Percentiles rank a stretch among this genome's conserved stretches.
Evolutionary conservation across 2,329 filamentous ascomycete genomes (phyloP).

Genomic region (Fusarium scirpi): DNA sequence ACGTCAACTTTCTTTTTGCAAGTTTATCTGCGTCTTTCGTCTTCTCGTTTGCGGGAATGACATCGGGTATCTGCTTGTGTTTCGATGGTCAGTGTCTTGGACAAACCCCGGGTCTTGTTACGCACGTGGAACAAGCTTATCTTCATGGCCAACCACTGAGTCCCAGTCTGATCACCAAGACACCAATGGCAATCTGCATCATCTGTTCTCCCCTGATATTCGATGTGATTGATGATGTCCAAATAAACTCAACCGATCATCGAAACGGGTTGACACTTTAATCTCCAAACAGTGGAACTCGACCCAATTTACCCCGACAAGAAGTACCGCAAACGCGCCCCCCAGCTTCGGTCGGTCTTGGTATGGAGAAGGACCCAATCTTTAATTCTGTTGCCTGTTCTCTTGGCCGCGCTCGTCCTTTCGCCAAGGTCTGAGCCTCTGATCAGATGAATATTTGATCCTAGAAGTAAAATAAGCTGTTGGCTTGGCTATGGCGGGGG

Average conservation of each 20-base stretch:
- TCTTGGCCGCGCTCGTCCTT: not conserved
- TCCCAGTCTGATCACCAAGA: not conserved
- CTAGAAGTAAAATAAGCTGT: not conserved
- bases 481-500: not conserved
- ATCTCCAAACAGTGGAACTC: not conserved
- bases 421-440: slow-evolving; percentile 7
- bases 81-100: not conserved
- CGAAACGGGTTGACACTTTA: not conserved
- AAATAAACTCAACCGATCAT: not conserved
- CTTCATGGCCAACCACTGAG: not conserved
- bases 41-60: not conserved
- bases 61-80: not conserved
- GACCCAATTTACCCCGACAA: slow-evolving; percentile 19
- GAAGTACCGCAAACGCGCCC: not conserved
- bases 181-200: not conserved
- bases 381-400: slow-evolving; percentile 39
- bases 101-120: not conserved
- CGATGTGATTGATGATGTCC: not conserved
- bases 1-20: slow-evolving; percentile 30
- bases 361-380: slow-evolving; percentile 16
- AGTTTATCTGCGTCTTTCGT: slow-evolving; percentile 1
- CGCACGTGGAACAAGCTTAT: slow-evolving; percentile 7
- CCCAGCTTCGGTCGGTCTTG: slow-evolving; percentile 8
- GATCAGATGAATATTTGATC: slow-evolving; percentile 1
- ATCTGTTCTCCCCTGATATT: not conserved